phyloP scores from a whole-genome alignment of 352 stramenopile species.

The Thraustochytrium sp. region DNA sequence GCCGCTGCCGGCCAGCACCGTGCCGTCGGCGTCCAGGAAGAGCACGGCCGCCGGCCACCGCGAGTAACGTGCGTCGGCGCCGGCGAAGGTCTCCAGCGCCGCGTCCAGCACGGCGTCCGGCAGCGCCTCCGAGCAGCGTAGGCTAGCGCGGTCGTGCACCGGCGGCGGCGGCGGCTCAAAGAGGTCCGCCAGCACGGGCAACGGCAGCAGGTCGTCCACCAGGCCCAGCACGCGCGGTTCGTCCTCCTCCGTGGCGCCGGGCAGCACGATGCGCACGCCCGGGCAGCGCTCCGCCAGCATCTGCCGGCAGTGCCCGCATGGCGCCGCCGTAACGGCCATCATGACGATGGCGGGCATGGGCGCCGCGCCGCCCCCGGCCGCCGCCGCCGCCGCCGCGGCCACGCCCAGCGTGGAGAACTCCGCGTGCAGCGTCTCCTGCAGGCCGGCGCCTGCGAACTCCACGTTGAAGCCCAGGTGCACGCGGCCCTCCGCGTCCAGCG shows the following conservation, averaged over 20 bases:
- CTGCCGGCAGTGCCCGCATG: slow-evolving; percentile 35
- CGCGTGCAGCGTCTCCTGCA: background rate
- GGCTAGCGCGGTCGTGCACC: too few relatives aligned
- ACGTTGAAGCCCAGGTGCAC: slow-evolving; percentile 13
- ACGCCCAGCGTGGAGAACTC: background rate
- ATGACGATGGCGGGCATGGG: background rate
- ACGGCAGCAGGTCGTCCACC: background rate
- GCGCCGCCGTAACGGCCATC: background rate
- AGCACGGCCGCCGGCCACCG: background rate
- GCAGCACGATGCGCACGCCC: background rate
- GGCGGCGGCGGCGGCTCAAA: background rate
- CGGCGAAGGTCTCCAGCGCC: background rate
- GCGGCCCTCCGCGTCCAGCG: background rate
- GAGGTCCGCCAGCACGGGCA: slow-evolving; percentile 8
- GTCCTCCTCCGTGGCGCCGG: background rate
- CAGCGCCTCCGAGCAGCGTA: background rate
- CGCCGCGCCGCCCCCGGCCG: background rate
- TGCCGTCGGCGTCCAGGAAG: background rate
- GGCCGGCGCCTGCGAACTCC: background rate
- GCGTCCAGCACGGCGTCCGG: background rate
- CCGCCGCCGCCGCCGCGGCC: background rate
- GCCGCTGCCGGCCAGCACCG: background rate
- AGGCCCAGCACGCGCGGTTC: background rate
- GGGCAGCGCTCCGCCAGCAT: slow-evolving; percentile 26
- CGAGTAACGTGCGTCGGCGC: background rate